Base-by-base conservation (phyloP, 2,329 filamentous ascomycete species). In the Trichoderma atroviride region DNA sequence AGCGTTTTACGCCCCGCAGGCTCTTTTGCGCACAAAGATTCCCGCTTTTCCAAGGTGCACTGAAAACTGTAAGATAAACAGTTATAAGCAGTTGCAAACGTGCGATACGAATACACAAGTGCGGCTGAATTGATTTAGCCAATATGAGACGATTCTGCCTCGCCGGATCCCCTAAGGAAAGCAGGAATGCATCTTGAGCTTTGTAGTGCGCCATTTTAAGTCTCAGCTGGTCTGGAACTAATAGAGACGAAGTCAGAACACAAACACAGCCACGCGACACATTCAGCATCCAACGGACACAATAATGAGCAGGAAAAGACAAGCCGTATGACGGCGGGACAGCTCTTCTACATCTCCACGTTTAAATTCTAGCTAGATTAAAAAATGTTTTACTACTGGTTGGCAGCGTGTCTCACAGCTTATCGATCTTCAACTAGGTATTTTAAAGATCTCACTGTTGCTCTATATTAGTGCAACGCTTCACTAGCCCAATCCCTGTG, bases 401-500 rank as follows among this genome's bases (percentile, higher is more conserved):
- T 47, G 19, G n/a, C 4, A 24, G 11, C 13, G 47, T 22, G 10
- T 5, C n/a, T 11, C 24, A 31, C 13, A 14, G 29, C n/a, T 35
- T n/a, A 14, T 47, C 55, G 14, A 11, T 16, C 53, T 33, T 4
- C 2, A 10, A 33, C 27, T 33, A 52, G 40, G 43, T 50, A 24
- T 22, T 50, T 24, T 57, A 43, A 47, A 27, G 31, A 56, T 57
- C 33, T 57, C n/a, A 57, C 35, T 65, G 33, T 9, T 31, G 14
- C 50, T 22, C 43, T 16, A 16, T 47, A 14, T 35, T 43, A 47
- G 52, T 47, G 50, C 11, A 37, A 40, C 53, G 27, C 10, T 29
- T 35, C 29, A 33, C 53, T 35, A 58, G 40, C 37, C 27, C n/a
- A 50, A 50, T 50, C 53, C 63, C 63, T 65, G 53, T 27, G n/a